Percentiles rank a stretch among this genome's conserved stretches.
These are phyloP conservation scores for Xylariomycetidae sp. DNA, from an alignment of 2,329 filamentous ascomycete species.

Conservation along the genomic window DNA sequence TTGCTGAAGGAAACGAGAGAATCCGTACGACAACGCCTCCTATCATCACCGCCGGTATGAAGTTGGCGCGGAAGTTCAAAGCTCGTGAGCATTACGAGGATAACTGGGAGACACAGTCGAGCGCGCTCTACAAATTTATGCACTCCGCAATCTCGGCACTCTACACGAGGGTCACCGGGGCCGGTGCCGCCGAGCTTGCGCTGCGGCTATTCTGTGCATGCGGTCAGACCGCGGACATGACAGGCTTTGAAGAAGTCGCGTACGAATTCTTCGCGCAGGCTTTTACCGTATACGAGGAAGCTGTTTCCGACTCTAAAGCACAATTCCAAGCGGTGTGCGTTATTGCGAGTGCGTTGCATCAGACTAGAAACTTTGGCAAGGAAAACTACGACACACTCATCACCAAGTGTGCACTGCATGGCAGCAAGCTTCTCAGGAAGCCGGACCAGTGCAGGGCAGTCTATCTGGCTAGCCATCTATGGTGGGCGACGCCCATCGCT, in stretches of 20 bases:
- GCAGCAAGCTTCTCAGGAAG: slow-evolving; percentile 94
- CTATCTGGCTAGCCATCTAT: slow-evolving; percentile 92
- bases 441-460: slow-evolving; percentile 97
- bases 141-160: slow-evolving; percentile 82
- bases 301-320: slow-evolving; percentile 89
- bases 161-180: slow-evolving; percentile 75
- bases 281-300: slow-evolving; percentile 96
- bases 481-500: slow-evolving; percentile 89
- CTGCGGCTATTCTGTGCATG: slow-evolving; percentile 87
- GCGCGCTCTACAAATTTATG: slow-evolving; percentile 90
- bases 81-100: slow-evolving; percentile 76
- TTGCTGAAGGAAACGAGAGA: slow-evolving; percentile 86
- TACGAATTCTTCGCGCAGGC: slow-evolving; percentile 99
- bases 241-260: slow-evolving; percentile 87
- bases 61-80: slow-evolving; percentile 85
- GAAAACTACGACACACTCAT: slow-evolving; percentile 99
- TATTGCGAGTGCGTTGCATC: slow-evolving; percentile 83
- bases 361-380: slow-evolving; percentile 84
- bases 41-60: slow-evolving; percentile 83
- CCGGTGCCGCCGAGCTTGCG: slow-evolving; percentile 79
- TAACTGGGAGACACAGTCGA: slow-evolving; percentile 60
- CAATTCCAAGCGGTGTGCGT: slow-evolving; percentile 98
- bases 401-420: slow-evolving; percentile 94
- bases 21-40: slow-evolving; percentile 95
- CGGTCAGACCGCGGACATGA: slow-evolving; percentile 88